phyloP scores from a whole-genome alignment of 2,329 filamentous ascomycete genomes.

The Hypoxylon sp. region DNA sequence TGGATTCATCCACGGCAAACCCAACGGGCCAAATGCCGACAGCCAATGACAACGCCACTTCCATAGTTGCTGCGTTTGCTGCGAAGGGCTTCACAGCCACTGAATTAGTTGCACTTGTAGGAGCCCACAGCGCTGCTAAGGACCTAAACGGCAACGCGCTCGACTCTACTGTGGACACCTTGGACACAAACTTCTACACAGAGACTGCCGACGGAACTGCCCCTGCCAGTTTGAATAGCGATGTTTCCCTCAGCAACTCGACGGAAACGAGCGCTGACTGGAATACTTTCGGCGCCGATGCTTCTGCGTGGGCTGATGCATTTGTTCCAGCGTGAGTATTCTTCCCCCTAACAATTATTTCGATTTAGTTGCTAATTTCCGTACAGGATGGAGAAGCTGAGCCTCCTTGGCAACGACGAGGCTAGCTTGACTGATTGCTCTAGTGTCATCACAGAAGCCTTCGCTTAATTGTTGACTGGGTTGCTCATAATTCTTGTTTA shows the following conservation, averaged over 20 bases:
- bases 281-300: conserved; percentile 45
- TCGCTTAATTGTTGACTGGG: conserved; percentile 29
- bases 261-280: conserved; percentile 47
- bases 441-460: conserved; percentile 46
- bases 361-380: conserved; percentile 3
- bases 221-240: conserved; percentile 48
- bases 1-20: conserved; percentile 47
- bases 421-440: conserved; percentile 49
- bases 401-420: conserved; percentile 47
- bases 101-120: conserved; percentile 51
- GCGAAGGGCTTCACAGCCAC: conserved; percentile 47
- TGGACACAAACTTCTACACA: conserved; percentile 50
- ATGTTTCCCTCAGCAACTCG: conserved; percentile 48
- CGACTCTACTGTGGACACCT: conserved; percentile 45
- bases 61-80: conserved; percentile 43
- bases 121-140: conserved; percentile 50
- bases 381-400: conserved; percentile 51
- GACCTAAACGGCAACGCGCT: conserved; percentile 46
- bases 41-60: conserved; percentile 37
- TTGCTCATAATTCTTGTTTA: neutral
- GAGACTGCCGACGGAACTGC: conserved; percentile 48
- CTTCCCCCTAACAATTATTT: neutral
- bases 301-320: conserved; percentile 46
- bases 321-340: conserved; percentile 51
- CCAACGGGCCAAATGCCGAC: conserved; percentile 43